These are phyloP conservation scores for Vitellaria paradoxa DNA, from an alignment of 179 eudicot genomes.

Conservation along the genomic window DNA sequence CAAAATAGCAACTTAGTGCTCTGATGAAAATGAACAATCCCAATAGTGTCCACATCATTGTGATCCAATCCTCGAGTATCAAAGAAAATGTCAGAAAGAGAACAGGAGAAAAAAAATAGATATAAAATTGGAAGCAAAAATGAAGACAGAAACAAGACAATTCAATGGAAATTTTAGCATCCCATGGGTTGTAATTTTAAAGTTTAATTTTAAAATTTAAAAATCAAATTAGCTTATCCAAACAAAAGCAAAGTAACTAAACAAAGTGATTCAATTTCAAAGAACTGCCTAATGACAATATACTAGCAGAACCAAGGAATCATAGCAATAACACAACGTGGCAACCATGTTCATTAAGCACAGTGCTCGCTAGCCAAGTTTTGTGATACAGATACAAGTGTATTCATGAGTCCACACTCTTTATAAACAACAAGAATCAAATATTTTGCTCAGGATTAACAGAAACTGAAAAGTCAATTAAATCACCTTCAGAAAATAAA, in stretches of 20 bases:
- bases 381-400: neutral
- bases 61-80: neutral
- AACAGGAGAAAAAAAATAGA: neutral
- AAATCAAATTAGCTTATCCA: neutral
- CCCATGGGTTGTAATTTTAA: neutral
- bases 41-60: neutral
- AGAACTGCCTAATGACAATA: neutral
- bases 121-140: neutral
- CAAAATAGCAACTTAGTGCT: neutral
- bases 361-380: neutral
- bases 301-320: neutral
- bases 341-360: neutral
- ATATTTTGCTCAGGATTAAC: neutral
- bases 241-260: neutral
- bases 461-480: neutral
- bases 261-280: neutral
- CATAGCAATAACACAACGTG: conserved; percentile 5
- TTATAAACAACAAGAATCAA: neutral
- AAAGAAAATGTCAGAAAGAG: neutral
- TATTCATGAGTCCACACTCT: neutral
- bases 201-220: neutral
- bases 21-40: conserved; percentile 4
- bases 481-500: neutral
- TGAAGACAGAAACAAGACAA: neutral
- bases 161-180: neutral